phyloP scores from a whole-genome alignment of 371 early-diverging fungal species.

The Lichtheimia ramosa region DNA sequence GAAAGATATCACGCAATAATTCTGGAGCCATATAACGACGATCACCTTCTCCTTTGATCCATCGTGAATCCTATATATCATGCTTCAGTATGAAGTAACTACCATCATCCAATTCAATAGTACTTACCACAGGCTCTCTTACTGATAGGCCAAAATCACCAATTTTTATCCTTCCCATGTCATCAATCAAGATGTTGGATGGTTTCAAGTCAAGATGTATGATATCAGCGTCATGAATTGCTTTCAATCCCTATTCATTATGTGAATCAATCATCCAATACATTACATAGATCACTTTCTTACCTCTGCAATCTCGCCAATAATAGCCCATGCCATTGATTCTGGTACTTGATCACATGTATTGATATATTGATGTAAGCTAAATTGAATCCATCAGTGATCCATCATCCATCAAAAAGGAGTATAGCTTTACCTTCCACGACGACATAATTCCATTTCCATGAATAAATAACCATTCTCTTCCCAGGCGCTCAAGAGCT shows the following conservation, averaged over 20 bases:
- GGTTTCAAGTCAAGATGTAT: slow-evolving; percentile 92
- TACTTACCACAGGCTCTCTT: slow-evolving; percentile 57
- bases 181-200: slow-evolving; percentile 77
- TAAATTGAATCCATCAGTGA: neutral
- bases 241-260: slow-evolving; percentile 59
- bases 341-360: slow-evolving; percentile 46
- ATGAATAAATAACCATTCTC: slow-evolving; percentile 86
- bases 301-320: slow-evolving; percentile 72
- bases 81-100: neutral
- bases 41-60: slow-evolving; percentile 87
- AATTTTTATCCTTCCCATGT: slow-evolving; percentile 69
- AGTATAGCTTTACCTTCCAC: slow-evolving; percentile 61
- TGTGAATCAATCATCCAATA: neutral
- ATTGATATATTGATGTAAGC: slow-evolving; percentile 20
- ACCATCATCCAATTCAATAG: too few species aligned
- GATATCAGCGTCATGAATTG: slow-evolving; percentile 71
- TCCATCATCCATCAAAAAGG: slow-evolving; percentile 11
- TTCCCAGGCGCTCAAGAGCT: slow-evolving; percentile 86
- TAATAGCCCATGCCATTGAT: slow-evolving; percentile 72
- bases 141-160: slow-evolving; percentile 90
- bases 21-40: slow-evolving; percentile 96
- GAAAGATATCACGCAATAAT: slow-evolving; percentile 73
- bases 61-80: slow-evolving; percentile 21
- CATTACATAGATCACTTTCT: neutral
- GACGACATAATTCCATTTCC: slow-evolving; percentile 84